Percentiles rank a stretch among this genome's conserved stretches.
Evolutionary conservation across 257 asterid genomes (phyloP).

Genomic region (Hygrophila difformis): DNA sequence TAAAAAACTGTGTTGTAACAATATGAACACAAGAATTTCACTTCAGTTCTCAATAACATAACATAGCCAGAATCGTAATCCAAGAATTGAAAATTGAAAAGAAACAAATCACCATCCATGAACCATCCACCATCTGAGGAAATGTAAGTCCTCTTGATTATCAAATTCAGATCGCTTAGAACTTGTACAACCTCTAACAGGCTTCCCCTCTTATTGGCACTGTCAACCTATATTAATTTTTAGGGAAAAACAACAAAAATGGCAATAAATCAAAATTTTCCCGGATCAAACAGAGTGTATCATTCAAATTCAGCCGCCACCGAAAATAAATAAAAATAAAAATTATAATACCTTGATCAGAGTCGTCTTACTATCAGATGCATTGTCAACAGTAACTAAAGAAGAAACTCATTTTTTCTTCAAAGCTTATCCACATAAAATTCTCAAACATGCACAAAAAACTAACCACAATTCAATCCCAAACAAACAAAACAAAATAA

Average conservation of each 20-base stretch:
- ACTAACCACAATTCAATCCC: background rate
- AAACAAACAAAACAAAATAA: background rate
- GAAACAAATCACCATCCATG: slow-evolving; percentile 65
- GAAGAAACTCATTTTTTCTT: too few species aligned
- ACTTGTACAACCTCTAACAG: slow-evolving; percentile 84
- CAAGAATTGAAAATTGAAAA: too few species aligned
- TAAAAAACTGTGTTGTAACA: slow-evolving; percentile 55
- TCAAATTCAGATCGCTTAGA: slow-evolving; percentile 72
- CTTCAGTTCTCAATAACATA: slow-evolving; percentile 1
- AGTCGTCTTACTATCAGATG: slow-evolving; percentile 26
- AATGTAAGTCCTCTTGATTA: slow-evolving; percentile 75
- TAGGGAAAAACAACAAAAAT: too few species aligned
- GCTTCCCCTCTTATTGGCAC: slow-evolving; percentile 82
- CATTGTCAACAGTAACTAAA: slow-evolving; percentile 28
- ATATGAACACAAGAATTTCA: slow-evolving; percentile 6
- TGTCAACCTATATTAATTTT: slow-evolving; percentile 57
- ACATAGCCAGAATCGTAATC: too few species aligned
- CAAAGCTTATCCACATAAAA: too few species aligned
- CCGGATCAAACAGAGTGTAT: slow-evolving; percentile 8
- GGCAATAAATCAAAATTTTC: background rate
- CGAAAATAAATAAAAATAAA: background rate
- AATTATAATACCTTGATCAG: slow-evolving; percentile 23
- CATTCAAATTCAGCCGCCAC: too few species aligned
- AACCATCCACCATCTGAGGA: slow-evolving; percentile 96
- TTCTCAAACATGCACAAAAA: too few species aligned